A percentile compares a stretch with the other conserved stretches of the same genome.
Evolutionary conservation across 805 yeast genomes (phyloP).

Genomic region (Candida krabiensis): DNA sequence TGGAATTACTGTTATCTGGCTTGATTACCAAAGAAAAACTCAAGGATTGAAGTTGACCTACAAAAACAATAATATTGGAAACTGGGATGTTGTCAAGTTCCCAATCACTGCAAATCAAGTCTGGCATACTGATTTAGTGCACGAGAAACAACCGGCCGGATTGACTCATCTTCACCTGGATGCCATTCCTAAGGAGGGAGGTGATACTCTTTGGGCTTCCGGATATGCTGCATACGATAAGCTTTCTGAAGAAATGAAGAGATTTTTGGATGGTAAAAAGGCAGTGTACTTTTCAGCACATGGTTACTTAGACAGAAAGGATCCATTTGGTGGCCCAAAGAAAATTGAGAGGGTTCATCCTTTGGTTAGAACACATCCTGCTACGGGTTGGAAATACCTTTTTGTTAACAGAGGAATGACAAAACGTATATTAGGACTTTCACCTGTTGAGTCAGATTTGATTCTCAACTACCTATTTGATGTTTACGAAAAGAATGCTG

Average conservation of each 20-base stretch:
- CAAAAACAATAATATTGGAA: constrained; percentile 19
- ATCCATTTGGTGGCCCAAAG: constrained; percentile 44
- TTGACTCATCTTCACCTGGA: constrained; percentile 50
- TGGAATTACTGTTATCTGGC: constrained; percentile 43
- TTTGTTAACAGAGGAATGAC: constrained; percentile 53
- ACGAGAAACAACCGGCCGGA: constrained; percentile 53
- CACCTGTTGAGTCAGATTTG: constrained; percentile 46
- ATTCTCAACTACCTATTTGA: constrained; percentile 45
- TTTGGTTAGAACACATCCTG: constrained; percentile 60
- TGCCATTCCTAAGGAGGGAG: constrained; percentile 48
- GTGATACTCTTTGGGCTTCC: constrained; percentile 53
- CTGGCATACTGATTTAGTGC: constrained; percentile 56
- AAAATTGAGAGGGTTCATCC: constrained; percentile 58
- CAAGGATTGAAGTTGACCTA: constrained; percentile 14
- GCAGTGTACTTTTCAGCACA: constrained; percentile 44
- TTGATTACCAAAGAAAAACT: constrained; percentile 32
- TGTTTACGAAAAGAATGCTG: constrained; percentile 48
- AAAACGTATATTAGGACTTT: constrained; percentile 49
- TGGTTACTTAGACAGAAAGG: constrained; percentile 35
- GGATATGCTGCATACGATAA: constrained; percentile 57
- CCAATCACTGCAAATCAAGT: constrained; percentile 25
- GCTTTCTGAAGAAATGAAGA: constrained; percentile 48
- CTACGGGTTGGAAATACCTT: constrained; percentile 60
- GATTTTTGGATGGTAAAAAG: constrained; percentile 50
- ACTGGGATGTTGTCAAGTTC: constrained; percentile 16